A percentile compares a stretch with the other conserved stretches of the same genome.
Conservation (phyloP, 768 basidiomycete species). For the Coprinopsis sp. region DNA sequence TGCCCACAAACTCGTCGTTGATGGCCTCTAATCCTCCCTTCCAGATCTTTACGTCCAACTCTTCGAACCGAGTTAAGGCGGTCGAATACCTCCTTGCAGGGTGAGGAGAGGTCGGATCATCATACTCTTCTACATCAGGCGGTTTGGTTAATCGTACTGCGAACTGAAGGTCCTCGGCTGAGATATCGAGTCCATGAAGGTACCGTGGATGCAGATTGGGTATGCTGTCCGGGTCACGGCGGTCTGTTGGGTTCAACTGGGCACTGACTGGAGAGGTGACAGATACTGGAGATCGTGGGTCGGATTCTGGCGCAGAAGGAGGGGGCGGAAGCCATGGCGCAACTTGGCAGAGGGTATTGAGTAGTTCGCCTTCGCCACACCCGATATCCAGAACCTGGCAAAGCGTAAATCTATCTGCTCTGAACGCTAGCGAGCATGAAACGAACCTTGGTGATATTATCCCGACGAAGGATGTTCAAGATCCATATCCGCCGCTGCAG, state of each 20-base stretch:
- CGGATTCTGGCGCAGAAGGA: constrained; percentile 32
- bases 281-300: no score
- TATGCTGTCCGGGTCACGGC: constrained; percentile 45
- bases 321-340: constrained; percentile 61
- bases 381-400: constrained; percentile 75
- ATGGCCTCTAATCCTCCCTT: constrained; percentile 65
- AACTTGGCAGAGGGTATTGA: constrained; percentile 66
- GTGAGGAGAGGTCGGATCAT: neutral
- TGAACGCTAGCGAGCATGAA: neutral
- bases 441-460: constrained; percentile 50
- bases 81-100: constrained; percentile 20
- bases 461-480: constrained; percentile 54
- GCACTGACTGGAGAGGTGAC: no score
- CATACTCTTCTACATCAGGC: constrained; percentile 12
- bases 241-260: no score
- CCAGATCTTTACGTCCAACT: constrained; percentile 63
- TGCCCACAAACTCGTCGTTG: constrained; percentile 60
- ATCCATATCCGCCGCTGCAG: constrained; percentile 72
- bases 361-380: constrained; percentile 77
- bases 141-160: constrained; percentile 49
- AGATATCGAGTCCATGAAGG: constrained; percentile 69
- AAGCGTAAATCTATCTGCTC: neutral
- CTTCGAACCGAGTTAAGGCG: constrained; percentile 58
- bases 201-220: constrained; percentile 54
- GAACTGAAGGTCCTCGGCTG: constrained; percentile 44